These are phyloP conservation scores for Fusarium illudens DNA, from an alignment of 2,329 filamentous ascomycete genomes.

Conservation along the genomic window DNA sequence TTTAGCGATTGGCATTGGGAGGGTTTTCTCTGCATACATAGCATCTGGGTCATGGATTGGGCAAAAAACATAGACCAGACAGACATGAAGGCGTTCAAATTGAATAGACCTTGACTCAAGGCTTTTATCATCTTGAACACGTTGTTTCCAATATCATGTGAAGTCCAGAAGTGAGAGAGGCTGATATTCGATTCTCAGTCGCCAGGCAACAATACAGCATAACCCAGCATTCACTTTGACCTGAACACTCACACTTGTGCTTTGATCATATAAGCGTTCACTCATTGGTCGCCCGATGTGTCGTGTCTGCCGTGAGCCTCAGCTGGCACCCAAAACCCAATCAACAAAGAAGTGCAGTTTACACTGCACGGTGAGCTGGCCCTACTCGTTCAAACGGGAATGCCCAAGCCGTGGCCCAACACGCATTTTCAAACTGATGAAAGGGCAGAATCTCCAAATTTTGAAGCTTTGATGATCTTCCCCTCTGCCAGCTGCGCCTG, in stretches of 20 bases:
- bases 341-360: slow-evolving; percentile 11
- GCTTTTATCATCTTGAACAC: slow-evolving; percentile 4
- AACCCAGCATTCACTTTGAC: not conserved
- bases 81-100: slow-evolving; percentile 23
- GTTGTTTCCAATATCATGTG: not conserved
- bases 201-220: not conserved
- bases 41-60: slow-evolving; percentile 24
- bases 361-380: slow-evolving; percentile 9
- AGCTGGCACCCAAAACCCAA: not conserved
- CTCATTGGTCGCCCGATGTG: not conserved
- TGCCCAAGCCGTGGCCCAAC: not conserved
- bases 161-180: not conserved
- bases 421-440: not conserved
- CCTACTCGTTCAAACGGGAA: not conserved
- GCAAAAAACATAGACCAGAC: slow-evolving; percentile 28
- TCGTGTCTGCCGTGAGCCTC: not conserved
- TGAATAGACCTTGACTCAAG: slow-evolving; percentile 22
- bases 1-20: slow-evolving; percentile 33
- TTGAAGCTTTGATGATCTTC: not conserved
- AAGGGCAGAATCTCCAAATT: not conserved
- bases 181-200: not conserved
- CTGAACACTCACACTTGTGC: not conserved
- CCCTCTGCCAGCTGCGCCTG: not conserved
- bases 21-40: slow-evolving; percentile 28
- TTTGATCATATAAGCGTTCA: not conserved